These are phyloP conservation scores for Colletotrichum filicis DNA, from an alignment of 2,329 filamentous ascomycete genomes.

Conservation along the genomic window DNA sequence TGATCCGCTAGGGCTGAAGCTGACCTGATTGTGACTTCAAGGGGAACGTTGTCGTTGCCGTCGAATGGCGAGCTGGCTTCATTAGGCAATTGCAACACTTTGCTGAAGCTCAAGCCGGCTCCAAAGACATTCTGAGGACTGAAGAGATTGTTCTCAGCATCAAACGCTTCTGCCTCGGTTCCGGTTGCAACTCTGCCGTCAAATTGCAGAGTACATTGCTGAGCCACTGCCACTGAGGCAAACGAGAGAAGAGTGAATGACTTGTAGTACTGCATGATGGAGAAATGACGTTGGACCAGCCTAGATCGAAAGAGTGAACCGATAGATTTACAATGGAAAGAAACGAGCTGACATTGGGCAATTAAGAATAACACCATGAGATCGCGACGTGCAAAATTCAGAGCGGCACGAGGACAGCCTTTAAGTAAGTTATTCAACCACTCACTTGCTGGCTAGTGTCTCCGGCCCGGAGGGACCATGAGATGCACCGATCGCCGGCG, in stretches of 20 bases:
- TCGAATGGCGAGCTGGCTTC: constrained; percentile 53
- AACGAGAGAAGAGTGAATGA: constrained; percentile 24
- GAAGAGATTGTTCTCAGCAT: constrained; percentile 57
- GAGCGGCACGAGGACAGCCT: too few species aligned
- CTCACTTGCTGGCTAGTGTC: too few species aligned
- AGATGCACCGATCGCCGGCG: constrained; percentile 14
- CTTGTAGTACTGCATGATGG: constrained; percentile 20
- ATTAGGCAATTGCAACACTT: constrained; percentile 60
- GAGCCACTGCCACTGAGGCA: constrained; percentile 10
- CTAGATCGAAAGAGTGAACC: constrained; percentile 21
- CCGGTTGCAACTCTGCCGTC: constrained; percentile 57
- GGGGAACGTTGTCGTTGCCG: constrained; percentile 48
- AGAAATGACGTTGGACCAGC: constrained; percentile 20
- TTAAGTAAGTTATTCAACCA: too few species aligned
- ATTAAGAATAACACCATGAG: too few species aligned
- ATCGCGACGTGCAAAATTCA: too few species aligned
- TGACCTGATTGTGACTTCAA: constrained; percentile 63
- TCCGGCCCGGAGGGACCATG: not conserved
- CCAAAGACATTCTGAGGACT: constrained; percentile 64
- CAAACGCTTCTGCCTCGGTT: constrained; percentile 52
- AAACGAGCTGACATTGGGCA: not conserved
- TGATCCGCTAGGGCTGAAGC: not conserved
- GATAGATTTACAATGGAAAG: not conserved
- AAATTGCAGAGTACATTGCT: constrained; percentile 51
- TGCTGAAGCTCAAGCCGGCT: constrained; percentile 60